Conservation (phyloP, 768 basidiomycete species). For the Rhizopogon sp. region DNA sequence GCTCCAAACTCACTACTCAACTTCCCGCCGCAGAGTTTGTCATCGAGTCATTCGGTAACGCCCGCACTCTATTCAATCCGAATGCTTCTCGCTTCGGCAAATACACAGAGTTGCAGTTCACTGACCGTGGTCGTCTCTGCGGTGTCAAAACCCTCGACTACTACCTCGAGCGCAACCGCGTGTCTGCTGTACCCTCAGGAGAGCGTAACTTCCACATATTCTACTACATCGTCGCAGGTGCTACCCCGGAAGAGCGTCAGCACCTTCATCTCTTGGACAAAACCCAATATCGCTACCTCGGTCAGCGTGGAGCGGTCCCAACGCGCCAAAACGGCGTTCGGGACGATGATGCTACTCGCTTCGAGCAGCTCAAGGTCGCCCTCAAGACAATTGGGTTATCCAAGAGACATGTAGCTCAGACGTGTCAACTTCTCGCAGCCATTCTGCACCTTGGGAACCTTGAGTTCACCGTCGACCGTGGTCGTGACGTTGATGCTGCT, state of each 20-base stretch:
- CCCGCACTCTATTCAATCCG: constrained; percentile 86
- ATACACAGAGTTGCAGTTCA: constrained; percentile 97
- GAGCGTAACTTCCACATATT: constrained; percentile 98
- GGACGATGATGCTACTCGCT: constrained; percentile 82
- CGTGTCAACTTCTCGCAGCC: constrained; percentile 90
- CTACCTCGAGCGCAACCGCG: constrained; percentile 88
- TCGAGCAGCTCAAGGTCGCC: constrained; percentile 91
- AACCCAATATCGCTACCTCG: constrained; percentile 82
- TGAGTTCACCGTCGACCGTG: constrained; percentile 81
- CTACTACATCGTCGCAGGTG: constrained; percentile 93
- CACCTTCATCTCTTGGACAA: constrained; percentile 83
- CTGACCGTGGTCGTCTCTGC: constrained; percentile 79
- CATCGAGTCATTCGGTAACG: constrained; percentile 91
- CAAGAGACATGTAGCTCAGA: constrained; percentile 92
- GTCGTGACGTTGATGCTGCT: constrained; percentile 87
- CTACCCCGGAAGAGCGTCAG: constrained; percentile 80
- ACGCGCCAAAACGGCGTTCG: constrained; percentile 42
- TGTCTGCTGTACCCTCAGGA: constrained; percentile 82
- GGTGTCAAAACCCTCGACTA: constrained; percentile 97
- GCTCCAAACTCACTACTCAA: constrained; percentile 79
- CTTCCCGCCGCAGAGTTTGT: constrained; percentile 94
- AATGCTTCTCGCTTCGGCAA: constrained; percentile 97
- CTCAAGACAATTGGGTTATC: constrained; percentile 92
- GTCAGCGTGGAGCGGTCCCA: constrained; percentile 50
- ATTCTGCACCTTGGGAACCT: constrained; percentile 97